A percentile compares a stretch with the other conserved stretches of the same genome.
These are phyloP conservation scores for Fusarium globosum DNA, from an alignment of 2,329 filamentous ascomycete genomes.

Conservation along the genomic window DNA sequence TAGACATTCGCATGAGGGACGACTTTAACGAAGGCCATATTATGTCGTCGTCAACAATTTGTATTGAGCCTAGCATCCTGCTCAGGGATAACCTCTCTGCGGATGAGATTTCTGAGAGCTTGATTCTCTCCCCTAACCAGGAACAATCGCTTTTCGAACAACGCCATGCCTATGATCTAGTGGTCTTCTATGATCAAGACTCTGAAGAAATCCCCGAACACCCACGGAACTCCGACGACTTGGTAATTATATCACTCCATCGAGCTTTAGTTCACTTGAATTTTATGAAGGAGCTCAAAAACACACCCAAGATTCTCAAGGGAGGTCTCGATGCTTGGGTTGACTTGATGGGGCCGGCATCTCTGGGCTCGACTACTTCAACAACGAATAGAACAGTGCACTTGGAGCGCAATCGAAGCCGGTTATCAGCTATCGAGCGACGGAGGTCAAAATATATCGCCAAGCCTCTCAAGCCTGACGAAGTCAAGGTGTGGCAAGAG, in stretches of 20 bases:
- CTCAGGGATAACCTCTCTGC: conserved; percentile 75
- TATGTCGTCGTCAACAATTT: conserved; percentile 84
- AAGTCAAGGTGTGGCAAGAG: conserved; percentile 84
- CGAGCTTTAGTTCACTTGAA: conserved; percentile 88
- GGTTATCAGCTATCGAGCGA: conserved; percentile 48
- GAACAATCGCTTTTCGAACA: conserved; percentile 81
- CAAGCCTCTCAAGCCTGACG: conserved; percentile 81
- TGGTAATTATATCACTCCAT: conserved; percentile 76
- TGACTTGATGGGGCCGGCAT: conserved; percentile 79
- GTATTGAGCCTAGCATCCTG: conserved; percentile 83
- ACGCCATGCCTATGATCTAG: conserved; percentile 81
- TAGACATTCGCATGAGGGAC: conserved; percentile 84
- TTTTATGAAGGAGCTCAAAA: conserved; percentile 77
- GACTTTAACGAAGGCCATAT: conserved; percentile 92
- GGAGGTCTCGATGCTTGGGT: conserved; percentile 91
- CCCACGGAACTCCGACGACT: conserved; percentile 54
- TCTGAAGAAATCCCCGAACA: conserved; percentile 62
- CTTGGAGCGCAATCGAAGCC: conserved; percentile 46
- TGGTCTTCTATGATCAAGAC: conserved; percentile 89
- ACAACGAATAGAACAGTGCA: conserved; percentile 27
- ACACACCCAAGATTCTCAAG: conserved; percentile 78
- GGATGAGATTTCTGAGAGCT: conserved; percentile 71
- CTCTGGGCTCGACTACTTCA: conserved; percentile 61
- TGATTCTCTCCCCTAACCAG: conserved; percentile 76
- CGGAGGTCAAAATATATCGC: conserved; percentile 60